Percentiles rank a stretch among this genome's conserved stretches.
Conservation (phyloP, 148 eudicot genomes). For the Diospyros kaki region DNA sequence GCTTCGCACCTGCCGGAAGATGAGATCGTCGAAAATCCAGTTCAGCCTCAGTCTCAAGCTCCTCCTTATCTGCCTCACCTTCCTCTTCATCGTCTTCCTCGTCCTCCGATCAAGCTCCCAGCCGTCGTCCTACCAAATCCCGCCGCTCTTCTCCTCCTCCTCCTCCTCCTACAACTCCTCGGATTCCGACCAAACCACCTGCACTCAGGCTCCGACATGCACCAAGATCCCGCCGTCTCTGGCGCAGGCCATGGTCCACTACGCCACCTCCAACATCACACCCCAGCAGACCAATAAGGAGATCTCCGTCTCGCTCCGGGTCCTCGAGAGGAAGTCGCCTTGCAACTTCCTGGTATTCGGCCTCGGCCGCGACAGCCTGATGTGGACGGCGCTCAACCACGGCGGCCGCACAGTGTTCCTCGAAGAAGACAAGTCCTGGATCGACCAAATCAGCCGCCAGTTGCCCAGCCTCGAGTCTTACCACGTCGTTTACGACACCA, state of each 20-base stretch:
- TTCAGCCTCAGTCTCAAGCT: conserved; percentile 38
- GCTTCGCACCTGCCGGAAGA: conserved; percentile 6
- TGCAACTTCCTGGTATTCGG: conserved; percentile 90
- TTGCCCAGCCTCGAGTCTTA: conserved; percentile 52
- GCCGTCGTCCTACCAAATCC: conserved; percentile 21
- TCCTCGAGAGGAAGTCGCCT: conserved; percentile 56
- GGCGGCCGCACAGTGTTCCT: conserved; percentile 77
- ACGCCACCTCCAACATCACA: conserved; percentile 70
- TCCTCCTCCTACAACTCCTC: background rate
- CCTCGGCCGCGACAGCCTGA: conserved; percentile 73
- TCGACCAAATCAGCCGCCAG: conserved; percentile 42
- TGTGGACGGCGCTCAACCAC: conserved; percentile 80
- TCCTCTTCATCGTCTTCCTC: conserved; percentile 39
- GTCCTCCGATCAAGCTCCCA: conserved; percentile 27
- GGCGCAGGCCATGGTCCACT: conserved; percentile 66
- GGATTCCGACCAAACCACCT: background rate
- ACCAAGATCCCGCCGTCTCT: conserved; percentile 54
- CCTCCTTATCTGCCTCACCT: conserved; percentile 28
- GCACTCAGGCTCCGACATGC: conserved; percentile 18
- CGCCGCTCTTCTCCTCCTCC: background rate
- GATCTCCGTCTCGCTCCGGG: conserved; percentile 46
- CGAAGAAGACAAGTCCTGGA: conserved; percentile 79
- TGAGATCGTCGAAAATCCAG: conserved; percentile 42
- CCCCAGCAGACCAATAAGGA: conserved; percentile 77
- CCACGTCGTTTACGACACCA: conserved; percentile 67